A percentile compares a stretch with the other conserved stretches of the same genome.
phyloP scores from a whole-genome alignment of 345 rosid species.

The Jatropha curcas region DNA sequence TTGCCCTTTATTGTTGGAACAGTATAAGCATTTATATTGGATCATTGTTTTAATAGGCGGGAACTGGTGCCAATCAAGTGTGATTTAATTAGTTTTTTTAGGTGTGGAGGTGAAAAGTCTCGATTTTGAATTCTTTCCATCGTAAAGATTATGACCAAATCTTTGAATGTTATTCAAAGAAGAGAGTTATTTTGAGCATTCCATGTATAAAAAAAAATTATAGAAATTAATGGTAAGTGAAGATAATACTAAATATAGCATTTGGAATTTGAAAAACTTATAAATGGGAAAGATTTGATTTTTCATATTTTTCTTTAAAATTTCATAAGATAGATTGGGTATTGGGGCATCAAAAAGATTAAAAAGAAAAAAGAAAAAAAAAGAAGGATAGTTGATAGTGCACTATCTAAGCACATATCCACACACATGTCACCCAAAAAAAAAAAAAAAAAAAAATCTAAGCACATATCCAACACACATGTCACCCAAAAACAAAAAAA shows the following conservation, averaged over 20 bases:
- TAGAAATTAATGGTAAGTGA: too few relatives aligned
- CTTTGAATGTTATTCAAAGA: too few relatives aligned
- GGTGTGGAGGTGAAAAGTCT: too few relatives aligned
- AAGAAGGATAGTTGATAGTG: neutral
- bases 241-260: neutral
- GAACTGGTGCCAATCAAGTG: too few relatives aligned
- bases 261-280: conserved; percentile 21
- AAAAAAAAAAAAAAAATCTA: neutral
- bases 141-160: too few relatives aligned
- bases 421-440: neutral
- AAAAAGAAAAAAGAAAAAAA: neutral
- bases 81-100: too few relatives aligned
- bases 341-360: neutral
- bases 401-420: neutral
- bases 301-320: neutral
- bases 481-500: neutral
- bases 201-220: too few relatives aligned
- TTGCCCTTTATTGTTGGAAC: conserved; percentile 9
- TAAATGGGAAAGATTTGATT: conserved; percentile 28
- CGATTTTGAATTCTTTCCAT: too few relatives aligned
- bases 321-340: conserved; percentile 17
- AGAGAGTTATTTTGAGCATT: too few relatives aligned
- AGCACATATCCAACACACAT: neutral
- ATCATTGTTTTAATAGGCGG: too few relatives aligned
- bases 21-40: neutral